Conservation (phyloP, 2,329 filamentous ascomycete genomes). For the Aspergillus sp. region DNA sequence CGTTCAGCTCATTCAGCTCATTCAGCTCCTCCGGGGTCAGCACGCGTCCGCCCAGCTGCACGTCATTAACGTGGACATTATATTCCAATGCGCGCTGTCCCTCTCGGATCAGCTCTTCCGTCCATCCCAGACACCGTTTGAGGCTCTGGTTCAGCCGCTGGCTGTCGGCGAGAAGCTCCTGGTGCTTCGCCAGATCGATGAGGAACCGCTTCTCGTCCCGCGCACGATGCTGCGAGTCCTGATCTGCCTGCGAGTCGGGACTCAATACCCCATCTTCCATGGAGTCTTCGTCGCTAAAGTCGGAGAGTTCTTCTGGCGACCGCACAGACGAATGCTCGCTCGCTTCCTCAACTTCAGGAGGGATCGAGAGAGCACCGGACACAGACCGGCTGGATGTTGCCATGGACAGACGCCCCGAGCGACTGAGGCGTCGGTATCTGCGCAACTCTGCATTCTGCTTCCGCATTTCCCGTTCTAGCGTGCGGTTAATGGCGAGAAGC, state of each 20-base stretch:
- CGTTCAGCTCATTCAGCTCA: constrained; percentile 47
- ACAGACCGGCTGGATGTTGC: constrained; percentile 50
- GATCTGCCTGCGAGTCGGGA: constrained; percentile 35
- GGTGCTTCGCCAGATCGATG: constrained; percentile 83
- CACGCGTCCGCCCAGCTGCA: constrained; percentile 79
- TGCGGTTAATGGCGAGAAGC: constrained; percentile 90
- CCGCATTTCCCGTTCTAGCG: constrained; percentile 83
- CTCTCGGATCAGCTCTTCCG: constrained; percentile 86
- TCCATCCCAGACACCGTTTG: constrained; percentile 84
- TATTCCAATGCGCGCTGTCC: constrained; percentile 86
- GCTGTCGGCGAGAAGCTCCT: constrained; percentile 82
- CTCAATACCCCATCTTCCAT: constrained; percentile 43
- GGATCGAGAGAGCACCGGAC: constrained; percentile 50
- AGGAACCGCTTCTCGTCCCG: constrained; percentile 81
- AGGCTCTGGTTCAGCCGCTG: constrained; percentile 96
- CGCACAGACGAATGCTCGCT: constrained; percentile 34
- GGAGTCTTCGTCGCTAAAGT: constrained; percentile 43
- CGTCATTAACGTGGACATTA: constrained; percentile 73
- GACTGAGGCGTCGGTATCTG: constrained; percentile 80
- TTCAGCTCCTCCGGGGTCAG: constrained; percentile 67
- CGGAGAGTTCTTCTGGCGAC: constrained; percentile 41
- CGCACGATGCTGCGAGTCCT: constrained; percentile 59
- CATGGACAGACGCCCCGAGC: constrained; percentile 73
- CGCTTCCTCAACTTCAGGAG: constrained; percentile 46
- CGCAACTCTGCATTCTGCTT: constrained; percentile 89